Conservation (phyloP, 345 rosid species). For the Lepidium aucheri region DNA sequence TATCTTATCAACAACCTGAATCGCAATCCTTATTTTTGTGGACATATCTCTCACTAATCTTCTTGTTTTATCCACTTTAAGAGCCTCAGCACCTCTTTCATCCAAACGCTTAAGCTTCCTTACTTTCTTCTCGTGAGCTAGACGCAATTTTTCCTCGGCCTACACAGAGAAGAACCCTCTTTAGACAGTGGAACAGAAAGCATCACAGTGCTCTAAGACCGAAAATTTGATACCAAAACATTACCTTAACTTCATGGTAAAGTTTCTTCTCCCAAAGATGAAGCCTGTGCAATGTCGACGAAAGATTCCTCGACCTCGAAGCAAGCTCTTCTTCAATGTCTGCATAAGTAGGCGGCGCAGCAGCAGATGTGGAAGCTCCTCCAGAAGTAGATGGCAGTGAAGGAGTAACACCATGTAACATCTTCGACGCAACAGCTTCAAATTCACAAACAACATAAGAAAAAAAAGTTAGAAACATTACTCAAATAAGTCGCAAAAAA, state of each 20-base stretch:
- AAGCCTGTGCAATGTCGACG: constrained; percentile 80
- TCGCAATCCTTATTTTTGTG: constrained; percentile 75
- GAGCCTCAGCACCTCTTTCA: constrained; percentile 76
- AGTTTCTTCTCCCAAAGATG: constrained; percentile 96
- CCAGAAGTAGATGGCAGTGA: constrained; percentile 46
- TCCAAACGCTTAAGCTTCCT: constrained; percentile 67
- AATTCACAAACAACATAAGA: constrained; percentile 1
- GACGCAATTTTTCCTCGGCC: constrained; percentile 89
- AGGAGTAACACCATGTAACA: constrained; percentile 56
- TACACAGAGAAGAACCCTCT: constrained; percentile 19
- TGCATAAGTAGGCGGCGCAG: constrained; percentile 34
- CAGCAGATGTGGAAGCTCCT: constrained; percentile 30
- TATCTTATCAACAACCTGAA: constrained; percentile 82
- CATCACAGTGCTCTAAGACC: not conserved
- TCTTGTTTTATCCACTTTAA: constrained; percentile 53
- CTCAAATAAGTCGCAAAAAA: not conserved
- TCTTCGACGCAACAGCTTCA: constrained; percentile 46
- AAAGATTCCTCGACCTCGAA: constrained; percentile 61
- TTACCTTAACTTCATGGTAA: constrained; percentile 85
- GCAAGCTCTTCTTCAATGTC: constrained; percentile 68
- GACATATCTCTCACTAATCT: constrained; percentile 52
- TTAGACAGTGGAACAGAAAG: not conserved
- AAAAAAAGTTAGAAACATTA: not conserved
- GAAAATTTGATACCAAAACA: not conserved
- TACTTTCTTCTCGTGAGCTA: constrained; percentile 63